A percentile compares a stretch with the other conserved stretches of the same genome.
phyloP scores from a whole-genome alignment of 2,329 filamentous ascomycete species.

The Akanthomyces muscarius region DNA sequence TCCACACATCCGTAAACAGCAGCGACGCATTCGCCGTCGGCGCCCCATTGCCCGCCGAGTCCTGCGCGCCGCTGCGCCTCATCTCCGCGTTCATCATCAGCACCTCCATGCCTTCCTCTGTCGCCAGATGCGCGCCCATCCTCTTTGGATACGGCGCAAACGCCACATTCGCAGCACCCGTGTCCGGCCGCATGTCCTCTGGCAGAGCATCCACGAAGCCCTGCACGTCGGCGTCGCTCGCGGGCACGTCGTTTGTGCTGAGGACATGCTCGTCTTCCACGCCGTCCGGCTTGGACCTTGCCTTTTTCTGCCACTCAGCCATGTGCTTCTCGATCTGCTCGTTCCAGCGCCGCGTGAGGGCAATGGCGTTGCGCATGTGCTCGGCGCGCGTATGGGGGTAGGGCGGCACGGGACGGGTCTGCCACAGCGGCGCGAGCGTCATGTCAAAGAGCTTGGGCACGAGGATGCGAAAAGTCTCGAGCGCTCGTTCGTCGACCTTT shows the following conservation, averaged over 20 bases:
- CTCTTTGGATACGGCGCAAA: constrained; percentile 11
- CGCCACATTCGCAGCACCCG: background rate
- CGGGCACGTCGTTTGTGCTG: constrained; percentile 7
- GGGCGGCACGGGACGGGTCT: constrained; percentile 39
- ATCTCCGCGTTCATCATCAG: constrained; percentile 2
- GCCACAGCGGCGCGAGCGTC: constrained; percentile 52
- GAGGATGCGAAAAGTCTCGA: constrained; percentile 47
- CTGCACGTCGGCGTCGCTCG: constrained; percentile 14
- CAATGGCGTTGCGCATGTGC: constrained; percentile 51
- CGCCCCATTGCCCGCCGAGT: background rate
- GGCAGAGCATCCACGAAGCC: constrained; percentile 20
- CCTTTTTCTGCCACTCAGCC: constrained; percentile 40
- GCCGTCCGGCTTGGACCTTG: constrained; percentile 39
- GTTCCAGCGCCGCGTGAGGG: constrained; percentile 50
- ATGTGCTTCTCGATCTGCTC: constrained; percentile 36
- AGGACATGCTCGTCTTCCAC: constrained; percentile 24
- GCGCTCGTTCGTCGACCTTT: constrained; percentile 26
- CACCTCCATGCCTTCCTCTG: background rate
- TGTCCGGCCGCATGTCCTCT: constrained; percentile 23
- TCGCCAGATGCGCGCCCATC: background rate
- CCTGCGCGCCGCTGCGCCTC: background rate
- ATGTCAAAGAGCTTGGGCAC: constrained; percentile 51
- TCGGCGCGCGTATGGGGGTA: constrained; percentile 45
- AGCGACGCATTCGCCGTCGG: background rate
- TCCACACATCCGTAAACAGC: background rate